A percentile compares a stretch with the other conserved stretches of the same genome.
phyloP scores from a whole-genome alignment of 164 flowering plant genomes.

The Liquidambar formosana region DNA sequence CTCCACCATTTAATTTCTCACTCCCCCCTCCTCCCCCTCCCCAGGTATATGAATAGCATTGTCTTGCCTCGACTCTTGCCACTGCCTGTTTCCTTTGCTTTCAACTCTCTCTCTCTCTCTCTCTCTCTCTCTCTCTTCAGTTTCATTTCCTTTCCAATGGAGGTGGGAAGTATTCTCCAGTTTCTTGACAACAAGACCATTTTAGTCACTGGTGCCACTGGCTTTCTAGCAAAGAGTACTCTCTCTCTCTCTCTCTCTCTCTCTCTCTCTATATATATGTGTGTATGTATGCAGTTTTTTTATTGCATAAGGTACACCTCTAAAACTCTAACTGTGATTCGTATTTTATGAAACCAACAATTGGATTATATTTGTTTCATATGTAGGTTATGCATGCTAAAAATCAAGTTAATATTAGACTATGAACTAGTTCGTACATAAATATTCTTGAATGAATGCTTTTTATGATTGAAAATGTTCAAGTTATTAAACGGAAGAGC shows the following conservation, averaged over 20 bases:
- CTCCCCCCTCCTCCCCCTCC: background rate
- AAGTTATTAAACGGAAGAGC: no score
- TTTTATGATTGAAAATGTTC: no score
- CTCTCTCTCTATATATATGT: background rate
- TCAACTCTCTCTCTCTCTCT: background rate
- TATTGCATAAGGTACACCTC: no score
- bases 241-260: slow-evolving; percentile 8
- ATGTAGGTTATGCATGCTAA: no score
- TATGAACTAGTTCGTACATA: no score
- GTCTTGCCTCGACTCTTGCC: background rate
- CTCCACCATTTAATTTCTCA: slow-evolving; percentile 11
- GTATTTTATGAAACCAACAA: no score
- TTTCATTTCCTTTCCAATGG: slow-evolving; percentile 30
- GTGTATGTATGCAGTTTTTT: background rate
- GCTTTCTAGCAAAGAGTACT: slow-evolving; percentile 74
- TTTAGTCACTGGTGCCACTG: slow-evolving; percentile 71
- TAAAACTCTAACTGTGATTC: no score
- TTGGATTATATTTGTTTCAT: no score
- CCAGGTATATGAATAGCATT: no score
- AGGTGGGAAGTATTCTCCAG: slow-evolving; percentile 42
- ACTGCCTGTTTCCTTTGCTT: background rate
- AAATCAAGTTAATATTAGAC: no score
- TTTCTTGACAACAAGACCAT: slow-evolving; percentile 58
- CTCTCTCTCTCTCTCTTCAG: background rate
- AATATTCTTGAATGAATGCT: no score